A percentile compares a stretch with the other conserved stretches of the same genome.
phyloP scores from a whole-genome alignment of 257 asterid species.

The Cordia subcordata region DNA sequence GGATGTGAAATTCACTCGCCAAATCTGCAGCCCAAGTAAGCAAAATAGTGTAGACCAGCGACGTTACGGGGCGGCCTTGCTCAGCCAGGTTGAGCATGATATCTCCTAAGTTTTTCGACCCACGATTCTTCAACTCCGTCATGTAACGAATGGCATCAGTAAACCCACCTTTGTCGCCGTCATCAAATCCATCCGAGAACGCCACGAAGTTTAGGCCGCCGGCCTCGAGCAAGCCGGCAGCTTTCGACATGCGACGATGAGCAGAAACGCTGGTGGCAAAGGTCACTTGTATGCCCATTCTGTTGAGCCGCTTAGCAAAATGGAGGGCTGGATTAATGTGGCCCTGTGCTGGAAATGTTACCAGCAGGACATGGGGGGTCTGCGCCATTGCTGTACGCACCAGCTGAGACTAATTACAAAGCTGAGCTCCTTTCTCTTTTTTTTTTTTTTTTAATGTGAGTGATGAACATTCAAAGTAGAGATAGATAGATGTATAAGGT shows the following conservation, averaged over 20 bases:
- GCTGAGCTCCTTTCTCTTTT: no score
- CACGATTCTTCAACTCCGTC: conserved; percentile 20
- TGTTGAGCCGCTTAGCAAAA: conserved; percentile 39
- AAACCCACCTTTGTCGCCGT: conserved; percentile 21
- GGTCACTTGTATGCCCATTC: conserved; percentile 47
- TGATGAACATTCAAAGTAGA: no score
- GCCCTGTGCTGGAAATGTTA: conserved; percentile 58
- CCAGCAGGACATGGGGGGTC: conserved; percentile 32
- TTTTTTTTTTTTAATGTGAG: no score
- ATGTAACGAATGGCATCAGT: conserved; percentile 15
- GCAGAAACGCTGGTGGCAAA: conserved; percentile 42
- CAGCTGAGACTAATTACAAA: no score
- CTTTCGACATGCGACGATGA: conserved; percentile 23
- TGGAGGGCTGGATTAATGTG: conserved; percentile 69
- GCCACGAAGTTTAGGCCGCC: conserved; percentile 32
- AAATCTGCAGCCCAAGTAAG: conserved; percentile 48
- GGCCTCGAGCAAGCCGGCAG: conserved; percentile 3
- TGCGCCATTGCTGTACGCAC: no score
- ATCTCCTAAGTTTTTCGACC: conserved; percentile 24
- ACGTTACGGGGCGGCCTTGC: conserved; percentile 39
- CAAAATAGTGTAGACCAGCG: conserved; percentile 40
- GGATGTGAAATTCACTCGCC: conserved; percentile 47
- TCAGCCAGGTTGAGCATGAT: conserved; percentile 14
- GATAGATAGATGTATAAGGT: no score
- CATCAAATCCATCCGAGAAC: conserved; percentile 54